Conservation (phyloP, 2,329 filamentous ascomycete species). For the Alternaria viburni region DNA sequence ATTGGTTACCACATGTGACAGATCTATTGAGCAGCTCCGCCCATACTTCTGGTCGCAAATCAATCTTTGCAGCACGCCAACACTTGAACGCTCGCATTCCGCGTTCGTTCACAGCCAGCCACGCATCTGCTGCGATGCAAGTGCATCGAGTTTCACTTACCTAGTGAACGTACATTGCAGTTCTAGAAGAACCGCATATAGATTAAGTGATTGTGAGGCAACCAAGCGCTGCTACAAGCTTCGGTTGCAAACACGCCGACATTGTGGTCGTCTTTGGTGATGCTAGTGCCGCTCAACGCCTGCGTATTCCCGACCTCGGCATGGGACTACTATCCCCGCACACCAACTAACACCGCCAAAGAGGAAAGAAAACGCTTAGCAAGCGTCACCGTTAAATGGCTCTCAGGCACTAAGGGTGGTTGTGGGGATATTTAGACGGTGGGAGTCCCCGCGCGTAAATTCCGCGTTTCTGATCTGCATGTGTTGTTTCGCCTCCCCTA, state of each 20-base stretch:
- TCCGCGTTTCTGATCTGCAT: not conserved
- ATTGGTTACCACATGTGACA: not conserved
- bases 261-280: not conserved
- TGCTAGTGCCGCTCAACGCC: not conserved
- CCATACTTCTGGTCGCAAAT: not conserved
- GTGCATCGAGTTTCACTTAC: not conserved
- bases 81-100: not conserved
- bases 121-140: not conserved
- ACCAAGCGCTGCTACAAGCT: not conserved
- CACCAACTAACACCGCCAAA: not conserved
- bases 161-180: not conserved
- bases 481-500: not conserved
- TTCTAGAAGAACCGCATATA: not conserved
- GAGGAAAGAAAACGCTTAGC: constrained; percentile 26
- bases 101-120: not conserved
- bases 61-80: not conserved
- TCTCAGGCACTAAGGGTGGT: not conserved
- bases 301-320: constrained; percentile 34
- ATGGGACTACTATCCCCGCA: constrained; percentile 28
- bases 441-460: not conserved
- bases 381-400: constrained; percentile 27
- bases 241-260: not conserved
- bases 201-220: not conserved
- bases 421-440: constrained; percentile 4
- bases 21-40: not conserved